phyloP scores from a whole-genome alignment of 2,329 filamentous ascomycete species.

The Cordyceps farinosa region DNA sequence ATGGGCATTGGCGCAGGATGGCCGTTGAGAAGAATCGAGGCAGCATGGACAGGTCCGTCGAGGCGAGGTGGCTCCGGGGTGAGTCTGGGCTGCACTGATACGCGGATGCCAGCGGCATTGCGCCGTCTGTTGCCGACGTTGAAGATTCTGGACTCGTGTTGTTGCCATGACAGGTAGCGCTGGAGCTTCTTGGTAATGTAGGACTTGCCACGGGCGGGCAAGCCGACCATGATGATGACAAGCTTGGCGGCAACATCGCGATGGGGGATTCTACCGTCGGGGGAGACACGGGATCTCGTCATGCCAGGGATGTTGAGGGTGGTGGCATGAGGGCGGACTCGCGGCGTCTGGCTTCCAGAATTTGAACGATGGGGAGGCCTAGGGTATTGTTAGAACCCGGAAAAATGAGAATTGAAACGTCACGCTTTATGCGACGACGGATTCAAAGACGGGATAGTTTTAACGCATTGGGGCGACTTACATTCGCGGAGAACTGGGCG shows the following conservation, averaged over 20 bases:
- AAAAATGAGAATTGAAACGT: background rate
- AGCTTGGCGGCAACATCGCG: conserved; percentile 94
- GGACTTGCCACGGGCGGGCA: conserved; percentile 93
- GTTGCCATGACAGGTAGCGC: conserved; percentile 93
- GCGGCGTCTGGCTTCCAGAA: conserved; percentile 73
- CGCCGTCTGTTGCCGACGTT: conserved; percentile 92
- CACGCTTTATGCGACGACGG: background rate
- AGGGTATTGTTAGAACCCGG: conserved; percentile 17
- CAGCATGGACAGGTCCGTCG: conserved; percentile 49
- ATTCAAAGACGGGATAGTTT: background rate
- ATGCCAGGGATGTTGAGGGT: conserved; percentile 96
- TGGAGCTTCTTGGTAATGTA: conserved; percentile 99
- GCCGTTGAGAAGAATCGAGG: conserved; percentile 57
- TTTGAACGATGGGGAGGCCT: conserved; percentile 68
- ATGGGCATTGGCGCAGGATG: conserved; percentile 35
- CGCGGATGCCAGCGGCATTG: conserved; percentile 62
- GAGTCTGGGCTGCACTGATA: conserved; percentile 32
- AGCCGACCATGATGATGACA: conserved; percentile 96
- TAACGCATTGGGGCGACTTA: conserved; percentile 35
- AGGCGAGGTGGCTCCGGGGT: conserved; percentile 34
- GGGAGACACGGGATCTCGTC: conserved; percentile 91
- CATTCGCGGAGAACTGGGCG: conserved; percentile 57
- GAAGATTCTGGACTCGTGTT: conserved; percentile 94
- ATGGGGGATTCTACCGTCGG: conserved; percentile 89
- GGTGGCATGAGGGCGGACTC: conserved; percentile 78